phyloP scores from a whole-genome alignment of 495 filamentous ascomycete species.

The Tuber aestivum region DNA sequence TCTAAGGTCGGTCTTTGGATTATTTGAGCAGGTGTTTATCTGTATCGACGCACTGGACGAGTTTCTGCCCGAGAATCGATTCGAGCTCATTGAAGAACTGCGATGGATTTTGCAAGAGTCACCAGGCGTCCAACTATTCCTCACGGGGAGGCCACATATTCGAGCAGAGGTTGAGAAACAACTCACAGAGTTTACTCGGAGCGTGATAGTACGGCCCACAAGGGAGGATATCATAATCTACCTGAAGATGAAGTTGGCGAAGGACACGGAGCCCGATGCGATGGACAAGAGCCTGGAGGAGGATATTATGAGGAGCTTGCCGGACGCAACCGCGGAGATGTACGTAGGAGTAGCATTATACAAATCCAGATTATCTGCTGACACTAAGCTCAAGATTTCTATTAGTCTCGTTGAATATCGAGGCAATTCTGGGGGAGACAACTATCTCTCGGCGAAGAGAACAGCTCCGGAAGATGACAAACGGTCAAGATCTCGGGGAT shows the following conservation, averaged over 20 bases:
- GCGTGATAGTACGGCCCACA: neutral
- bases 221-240: constrained; percentile 1
- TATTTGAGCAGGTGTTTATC: neutral
- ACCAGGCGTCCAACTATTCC: neutral
- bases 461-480: neutral
- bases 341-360: neutral
- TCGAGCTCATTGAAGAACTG: neutral
- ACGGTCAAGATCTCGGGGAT: neutral
- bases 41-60: neutral
- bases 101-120: constrained; percentile 2
- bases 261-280: neutral
- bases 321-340: neutral
- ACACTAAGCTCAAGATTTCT: neutral
- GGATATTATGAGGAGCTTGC: neutral
- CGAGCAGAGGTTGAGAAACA: neutral
- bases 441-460: neutral
- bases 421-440: constrained; percentile 2
- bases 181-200: neutral
- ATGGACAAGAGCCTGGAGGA: neutral
- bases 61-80: neutral
- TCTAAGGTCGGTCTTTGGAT: neutral
- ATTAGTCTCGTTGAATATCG: neutral
- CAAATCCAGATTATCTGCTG: neutral
- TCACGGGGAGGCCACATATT: neutral
- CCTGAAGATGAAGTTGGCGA: neutral